Evolutionary conservation across 2,329 filamentous ascomycete species (phyloP), one percentile per base, ranked within the genome.

Genomic region (Bipolaris zeicola): DNA sequence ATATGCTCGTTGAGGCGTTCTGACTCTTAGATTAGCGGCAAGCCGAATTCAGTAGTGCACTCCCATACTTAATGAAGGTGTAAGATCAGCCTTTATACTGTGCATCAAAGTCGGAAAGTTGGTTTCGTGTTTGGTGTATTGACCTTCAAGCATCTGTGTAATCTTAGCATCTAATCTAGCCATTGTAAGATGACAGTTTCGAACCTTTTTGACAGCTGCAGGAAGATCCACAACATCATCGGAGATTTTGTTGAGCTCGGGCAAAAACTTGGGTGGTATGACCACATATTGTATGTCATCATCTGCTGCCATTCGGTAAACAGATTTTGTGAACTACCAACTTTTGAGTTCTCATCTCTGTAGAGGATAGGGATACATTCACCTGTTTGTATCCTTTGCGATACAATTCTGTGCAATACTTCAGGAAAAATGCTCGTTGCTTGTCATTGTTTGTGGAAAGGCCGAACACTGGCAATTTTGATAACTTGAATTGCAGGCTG

Each of bases 1-100:
- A 66, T 55, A 5, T 44, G 28, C 10, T 54, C 50, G 43, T 58
- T 55, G 3, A 66, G 33, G 5, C 59, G 57, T 10, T 44, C 61
- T 63, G 22, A 11, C 5, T 22, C 20, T n/a, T 7, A n/a, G 45
- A 14, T 48, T 5, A 48, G 45, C 46, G 16, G 3, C n/a, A 39
- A 10, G n/a, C 20, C 37, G 2, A 3, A 39, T 20, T 16, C n/a
- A 39, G 37, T 39, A 6, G 37, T 39, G 37, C 37, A 20, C 37
- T 39, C 11, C 37, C 37, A 39, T 39, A 39, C 37, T 39, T 16
- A 39, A 39, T 39, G 37, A 39, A 18, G 37, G 37, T 39, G 37
- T 39, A 16, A 39, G 37, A 39, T 39, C 37, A 39, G 37, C n/a
- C 6, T 39, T 39, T 39, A 39, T 20, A 39, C 16, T 39, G 16